Evolutionary conservation across 306 rosid species (phyloP).

Genomic region (Rosa multiflora): DNA sequence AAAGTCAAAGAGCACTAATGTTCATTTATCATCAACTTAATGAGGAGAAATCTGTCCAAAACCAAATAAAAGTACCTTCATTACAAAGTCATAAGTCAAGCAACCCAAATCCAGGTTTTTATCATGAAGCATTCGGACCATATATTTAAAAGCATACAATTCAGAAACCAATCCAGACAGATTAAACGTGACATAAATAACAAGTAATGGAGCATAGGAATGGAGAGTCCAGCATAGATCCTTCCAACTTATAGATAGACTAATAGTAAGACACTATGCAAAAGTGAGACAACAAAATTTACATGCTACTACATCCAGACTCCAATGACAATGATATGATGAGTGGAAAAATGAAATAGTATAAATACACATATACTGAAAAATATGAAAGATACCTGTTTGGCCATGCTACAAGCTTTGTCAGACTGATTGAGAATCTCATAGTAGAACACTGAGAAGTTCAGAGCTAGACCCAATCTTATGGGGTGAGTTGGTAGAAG

Average conservation of each 20-base stretch:
- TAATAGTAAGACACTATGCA: not conserved
- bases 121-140: not conserved
- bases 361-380: not conserved
- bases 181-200: not conserved
- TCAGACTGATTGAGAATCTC: slow-evolving; percentile 83
- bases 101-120: not conserved
- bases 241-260: not conserved
- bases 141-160: not conserved
- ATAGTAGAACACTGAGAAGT: slow-evolving; percentile 73
- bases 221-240: not conserved
- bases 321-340: not conserved
- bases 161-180: not conserved
- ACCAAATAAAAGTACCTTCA: not conserved
- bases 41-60: not conserved
- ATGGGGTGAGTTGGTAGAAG: slow-evolving; percentile 80
- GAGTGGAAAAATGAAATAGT: too few relatives aligned
- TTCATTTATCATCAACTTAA: not conserved
- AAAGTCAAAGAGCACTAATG: not conserved
- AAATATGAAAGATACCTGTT: slow-evolving; percentile 45
- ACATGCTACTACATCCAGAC: not conserved
- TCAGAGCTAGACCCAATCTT: slow-evolving; percentile 76
- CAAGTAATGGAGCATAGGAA: not conserved
- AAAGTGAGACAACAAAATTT: not conserved
- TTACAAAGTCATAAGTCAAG: not conserved
- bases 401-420: slow-evolving; percentile 77